Base-by-base conservation (phyloP, 2,329 filamentous ascomycete species). In the Pseudogymnoascus verrucosus region DNA sequence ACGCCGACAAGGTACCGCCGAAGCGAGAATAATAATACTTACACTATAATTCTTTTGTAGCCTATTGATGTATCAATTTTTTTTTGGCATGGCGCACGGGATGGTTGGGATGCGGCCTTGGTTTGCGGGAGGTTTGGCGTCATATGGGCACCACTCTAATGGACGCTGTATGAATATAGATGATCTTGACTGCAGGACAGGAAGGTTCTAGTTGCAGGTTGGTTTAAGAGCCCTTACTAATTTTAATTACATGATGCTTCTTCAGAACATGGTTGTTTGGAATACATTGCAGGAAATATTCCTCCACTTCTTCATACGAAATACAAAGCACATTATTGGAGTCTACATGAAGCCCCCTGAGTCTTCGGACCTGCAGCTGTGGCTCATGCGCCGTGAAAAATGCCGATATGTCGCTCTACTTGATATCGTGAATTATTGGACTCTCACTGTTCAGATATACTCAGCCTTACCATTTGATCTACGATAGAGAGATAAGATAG, bases 1-100 rank as follows among this genome's bases (percentile, higher is more conserved):
- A 71, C 4, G 31, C 62, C 19, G 62, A 63, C 40, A 61, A 61
- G 21, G 34, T 42, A 31, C 59, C 59, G n/a, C 39, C 39, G 16
- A 61, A 61, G 59, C 59, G 59, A 39, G 26, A 61, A 61, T 61
- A 42, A 61, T 57, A 57, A 57, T 57, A 57, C 51, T 57, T 57
- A 57, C 26, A 8, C 51, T 57, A 57, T 57, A 57, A 57, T 57
- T 57, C 51, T 57, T 57, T 34, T 57, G 51, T 57, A 57, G 28
- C 51, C 28, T 57, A 36, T 57, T 57, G 51, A 57, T 57, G 51
- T 57, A 57, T 51, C 44, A 54, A 11, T 51, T 36, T 57, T 34
- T 19, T 57, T 57, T 31, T 19, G 51, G 51, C 51, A 36, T 57
- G 51, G 51, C 51, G 51, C 51, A 57, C 28, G 51, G 51, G 51